Conservation (phyloP, 306 rosid genomes). For the Cucumis hystrix region DNA sequence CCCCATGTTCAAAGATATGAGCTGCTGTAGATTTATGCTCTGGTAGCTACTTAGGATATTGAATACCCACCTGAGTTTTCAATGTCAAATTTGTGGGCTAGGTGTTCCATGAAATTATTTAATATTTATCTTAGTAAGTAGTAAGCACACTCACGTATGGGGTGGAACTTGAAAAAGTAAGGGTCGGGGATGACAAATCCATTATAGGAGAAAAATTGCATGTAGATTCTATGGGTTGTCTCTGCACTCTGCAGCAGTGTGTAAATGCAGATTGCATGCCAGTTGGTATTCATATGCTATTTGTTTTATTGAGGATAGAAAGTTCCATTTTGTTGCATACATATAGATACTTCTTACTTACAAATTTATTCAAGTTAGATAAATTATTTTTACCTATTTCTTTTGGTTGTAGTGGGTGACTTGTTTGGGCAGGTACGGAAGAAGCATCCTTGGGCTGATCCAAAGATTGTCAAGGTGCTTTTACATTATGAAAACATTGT, state of each 20-base stretch:
- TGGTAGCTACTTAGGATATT: background rate
- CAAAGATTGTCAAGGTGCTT: slow-evolving; percentile 83
- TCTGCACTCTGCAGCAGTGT: background rate
- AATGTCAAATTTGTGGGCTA: background rate
- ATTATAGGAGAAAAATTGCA: background rate
- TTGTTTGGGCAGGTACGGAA: slow-evolving; percentile 71
- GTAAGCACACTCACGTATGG: too few species aligned
- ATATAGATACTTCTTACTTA: background rate
- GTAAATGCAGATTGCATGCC: background rate
- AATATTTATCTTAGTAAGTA: background rate
- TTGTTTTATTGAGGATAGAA: background rate
- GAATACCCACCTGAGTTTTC: background rate
- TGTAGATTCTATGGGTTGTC: background rate
- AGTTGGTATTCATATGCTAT: background rate
- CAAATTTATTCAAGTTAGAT: background rate
- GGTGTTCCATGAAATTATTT: background rate
- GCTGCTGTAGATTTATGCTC: background rate
- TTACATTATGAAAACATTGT: background rate
- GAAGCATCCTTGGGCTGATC: slow-evolving; percentile 93
- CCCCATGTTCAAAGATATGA: too few species aligned
- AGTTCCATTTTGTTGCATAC: background rate
- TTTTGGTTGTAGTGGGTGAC: slow-evolving; percentile 58
- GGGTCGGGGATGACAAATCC: background rate
- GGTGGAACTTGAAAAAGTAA: background rate
- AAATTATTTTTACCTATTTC: background rate